Evolutionary conservation across 2,329 filamentous ascomycete species (phyloP).

Genomic region (Alternaria triticimaculans): DNA sequence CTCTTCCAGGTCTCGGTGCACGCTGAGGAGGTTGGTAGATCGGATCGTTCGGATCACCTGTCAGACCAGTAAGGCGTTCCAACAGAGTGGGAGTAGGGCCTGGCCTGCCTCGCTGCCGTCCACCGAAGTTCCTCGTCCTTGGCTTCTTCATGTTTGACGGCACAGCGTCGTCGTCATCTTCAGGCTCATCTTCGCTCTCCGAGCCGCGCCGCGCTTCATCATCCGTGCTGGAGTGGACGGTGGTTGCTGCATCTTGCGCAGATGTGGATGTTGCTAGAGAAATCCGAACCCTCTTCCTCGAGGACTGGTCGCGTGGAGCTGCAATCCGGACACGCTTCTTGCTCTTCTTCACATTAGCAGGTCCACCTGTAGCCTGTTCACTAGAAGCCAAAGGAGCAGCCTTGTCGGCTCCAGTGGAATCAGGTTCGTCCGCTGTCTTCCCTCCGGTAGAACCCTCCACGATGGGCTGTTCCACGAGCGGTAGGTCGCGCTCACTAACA

Average conservation of each 20-base stretch:
- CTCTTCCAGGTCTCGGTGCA: neutral
- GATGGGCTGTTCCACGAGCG: neutral
- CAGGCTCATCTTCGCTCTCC: constrained; percentile 15
- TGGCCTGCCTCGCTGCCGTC: constrained; percentile 14
- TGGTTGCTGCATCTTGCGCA: neutral
- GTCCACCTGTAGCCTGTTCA: neutral
- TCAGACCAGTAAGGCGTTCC: constrained; percentile 45
- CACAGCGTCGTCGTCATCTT: neutral
- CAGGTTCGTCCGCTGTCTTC: neutral
- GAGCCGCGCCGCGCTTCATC: constrained; percentile 16
- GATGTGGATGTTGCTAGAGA: neutral
- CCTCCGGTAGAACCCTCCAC: neutral
- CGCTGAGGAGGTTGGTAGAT: constrained; percentile 29
- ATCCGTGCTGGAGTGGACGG: constrained; percentile 11
- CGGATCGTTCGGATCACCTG: constrained; percentile 40
- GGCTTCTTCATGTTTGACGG: constrained; percentile 14
- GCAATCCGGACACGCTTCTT: constrained; percentile 32
- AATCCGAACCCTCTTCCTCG: constrained; percentile 22
- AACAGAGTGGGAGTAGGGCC: constrained; percentile 32
- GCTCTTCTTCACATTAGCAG: constrained; percentile 1
- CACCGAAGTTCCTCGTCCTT: neutral
- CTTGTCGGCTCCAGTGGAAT: neutral
- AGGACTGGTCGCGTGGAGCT: constrained; percentile 10
- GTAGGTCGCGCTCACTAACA: neutral
- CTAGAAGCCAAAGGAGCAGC: neutral